Base-by-base conservation (phyloP, 2,329 filamentous ascomycete genomes). In the Leptographium radiaticola region DNA sequence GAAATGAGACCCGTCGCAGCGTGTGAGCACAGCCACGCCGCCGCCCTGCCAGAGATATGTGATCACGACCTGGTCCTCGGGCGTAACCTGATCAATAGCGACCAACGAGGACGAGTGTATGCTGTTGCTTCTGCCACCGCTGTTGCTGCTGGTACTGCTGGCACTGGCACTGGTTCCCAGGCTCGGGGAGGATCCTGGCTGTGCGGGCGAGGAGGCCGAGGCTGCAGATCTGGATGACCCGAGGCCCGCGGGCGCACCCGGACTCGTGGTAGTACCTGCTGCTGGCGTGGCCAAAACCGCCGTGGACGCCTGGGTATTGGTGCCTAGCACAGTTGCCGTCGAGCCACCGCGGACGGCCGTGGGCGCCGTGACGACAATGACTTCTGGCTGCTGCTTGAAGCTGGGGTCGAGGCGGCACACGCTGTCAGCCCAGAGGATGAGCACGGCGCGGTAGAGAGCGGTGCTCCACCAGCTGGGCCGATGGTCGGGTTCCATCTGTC, bases 381-480 rank as follows among this genome's bases (percentile, higher is more conserved):
- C 55, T 34, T 59, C 58, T 1, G 33, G 8, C 16, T 60, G 58
- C 13, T 54, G 63, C 56, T 68, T 66, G 58, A 71, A 68, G 58
- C 15, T 49, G 20, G 63, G 62, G 55, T 80, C 74, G 55, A 75
- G 70, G 55, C 74, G 72, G 7, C 56, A 62, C 70, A 84, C 66
- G 59, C 79, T 78, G 59, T 84, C 79, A 2, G 75, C 72, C 81
- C 81, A 85, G 2, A 84, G 68, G 43, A 82, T 75, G 54, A 85
- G 68, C 5, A 75, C 75, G 2, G 75, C 82, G n/a, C 84, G 79
- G 63, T 87, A 87, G 43, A 87, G 70, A 4, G 82, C 83, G 2
- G 75, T 77, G n/a, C 80, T 71, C 83, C 83, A 87, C 84, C 84
- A 88, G 40, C 75, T 77, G 7, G 84, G 84, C 25, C 81, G 75